Conservation (phyloP, 345 rosid genomes). For the Eucalyptus viminalis region DNA sequence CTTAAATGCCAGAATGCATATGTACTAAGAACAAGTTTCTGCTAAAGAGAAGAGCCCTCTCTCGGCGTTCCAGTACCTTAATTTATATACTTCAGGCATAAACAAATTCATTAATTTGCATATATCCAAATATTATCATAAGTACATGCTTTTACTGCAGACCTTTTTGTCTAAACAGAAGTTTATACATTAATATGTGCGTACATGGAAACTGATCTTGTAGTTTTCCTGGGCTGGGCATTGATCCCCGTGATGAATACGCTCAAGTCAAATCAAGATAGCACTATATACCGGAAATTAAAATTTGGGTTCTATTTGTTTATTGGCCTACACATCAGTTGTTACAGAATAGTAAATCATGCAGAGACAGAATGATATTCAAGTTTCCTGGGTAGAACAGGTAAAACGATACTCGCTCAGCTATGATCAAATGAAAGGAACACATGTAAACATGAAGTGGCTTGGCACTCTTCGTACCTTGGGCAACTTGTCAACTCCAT, state of each 20-base stretch:
- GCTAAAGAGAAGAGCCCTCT: not conserved
- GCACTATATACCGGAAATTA: not conserved
- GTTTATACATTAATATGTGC: not conserved
- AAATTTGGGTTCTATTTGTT: not conserved
- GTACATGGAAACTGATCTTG: not conserved
- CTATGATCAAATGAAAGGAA: not conserved
- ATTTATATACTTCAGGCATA: not conserved
- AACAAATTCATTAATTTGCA: not conserved
- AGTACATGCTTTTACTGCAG: not conserved
- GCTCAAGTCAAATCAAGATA: not conserved
- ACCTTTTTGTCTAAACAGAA: not conserved
- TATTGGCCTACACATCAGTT: not conserved
- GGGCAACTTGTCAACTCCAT: constrained; percentile 37
- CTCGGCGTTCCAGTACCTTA: not conserved
- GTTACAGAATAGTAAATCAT: not conserved
- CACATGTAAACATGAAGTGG: not conserved
- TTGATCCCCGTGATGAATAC: not conserved
- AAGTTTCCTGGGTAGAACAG: not conserved
- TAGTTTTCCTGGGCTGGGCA: not conserved
- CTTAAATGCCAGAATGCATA: not conserved
- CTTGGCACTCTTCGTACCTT: constrained; percentile 28
- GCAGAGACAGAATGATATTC: not conserved
- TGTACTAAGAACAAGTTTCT: not conserved
- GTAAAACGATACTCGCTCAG: not conserved
- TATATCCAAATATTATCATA: not conserved